Percentiles rank a stretch among this genome's conserved stretches.
phyloP scores from a whole-genome alignment of 345 rosid species.

The thale cress (Arabidopsis thaliana) region TAIR10.1 NC_003076.8:22289501-22290000 shows the following conservation, averaged over 20 bases:
- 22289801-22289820: slow-evolving; percentile 98
- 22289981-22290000: slow-evolving; percentile 37
- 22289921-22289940: slow-evolving; percentile 64
- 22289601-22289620: neutral
- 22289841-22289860: slow-evolving; percentile 95
- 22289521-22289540: slow-evolving; percentile 2
- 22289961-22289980: neutral
- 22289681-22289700: neutral
- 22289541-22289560: neutral
- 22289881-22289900: slow-evolving; percentile 78
- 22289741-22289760: neutral
- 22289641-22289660: neutral
- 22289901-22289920: slow-evolving; percentile 87
- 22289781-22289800: slow-evolving; percentile 83
- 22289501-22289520: neutral
- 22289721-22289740: neutral
- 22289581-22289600: slow-evolving; percentile 25
- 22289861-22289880: slow-evolving; percentile 80
- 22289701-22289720: neutral
- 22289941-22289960: neutral
- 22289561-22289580: slow-evolving; percentile 25
- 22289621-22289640: slow-evolving; percentile 5
- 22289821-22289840: slow-evolving; percentile 96
- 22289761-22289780: slow-evolving; percentile 32
- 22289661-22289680: neutral